A percentile compares a stretch with the other conserved stretches of the same genome.
These are phyloP conservation scores for Diaporthe sp. DNA, from an alignment of 2,329 filamentous ascomycete genomes.

Conservation along the genomic window DNA sequence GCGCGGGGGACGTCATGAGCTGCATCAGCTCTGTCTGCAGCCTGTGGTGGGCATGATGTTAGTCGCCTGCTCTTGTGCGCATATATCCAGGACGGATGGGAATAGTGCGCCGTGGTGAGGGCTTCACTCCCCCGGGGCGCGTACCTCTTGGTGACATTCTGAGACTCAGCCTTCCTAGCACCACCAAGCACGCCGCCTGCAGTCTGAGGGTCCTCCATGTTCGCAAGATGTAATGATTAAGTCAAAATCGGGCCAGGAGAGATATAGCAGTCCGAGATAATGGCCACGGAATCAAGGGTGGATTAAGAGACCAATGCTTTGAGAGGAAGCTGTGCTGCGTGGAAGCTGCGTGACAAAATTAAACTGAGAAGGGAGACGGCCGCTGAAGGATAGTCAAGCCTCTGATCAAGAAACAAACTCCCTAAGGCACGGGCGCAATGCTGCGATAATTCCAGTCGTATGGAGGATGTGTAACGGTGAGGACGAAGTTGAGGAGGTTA, in stretches of 20 bases:
- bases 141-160: slow-evolving; percentile 85
- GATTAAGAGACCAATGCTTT: slow-evolving; percentile 13
- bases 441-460: slow-evolving; percentile 12
- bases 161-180: slow-evolving; percentile 73
- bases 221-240: slow-evolving; percentile 38
- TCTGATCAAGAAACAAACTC: slow-evolving; percentile 7
- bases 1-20: slow-evolving; percentile 94
- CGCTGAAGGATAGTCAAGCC: slow-evolving; percentile 25
- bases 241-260: neutral
- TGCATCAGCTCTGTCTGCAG: slow-evolving; percentile 98
- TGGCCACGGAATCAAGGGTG: neutral
- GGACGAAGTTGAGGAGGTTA: neutral
- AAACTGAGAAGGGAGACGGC: slow-evolving; percentile 19
- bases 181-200: slow-evolving; percentile 70
- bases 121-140: slow-evolving; percentile 40
- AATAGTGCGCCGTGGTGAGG: neutral
- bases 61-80: neutral
- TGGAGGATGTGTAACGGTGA: slow-evolving; percentile 1
- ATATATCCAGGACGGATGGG: neutral
- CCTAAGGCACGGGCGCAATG: slow-evolving; percentile 1
- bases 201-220: slow-evolving; percentile 74
- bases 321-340: neutral
- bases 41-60: slow-evolving; percentile 62
- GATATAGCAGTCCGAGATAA: slow-evolving; percentile 13
- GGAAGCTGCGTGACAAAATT: slow-evolving; percentile 1